phyloP scores from a whole-genome alignment of 1,139 yeast species.

The Nakaseomyces nivariensis region DNA sequence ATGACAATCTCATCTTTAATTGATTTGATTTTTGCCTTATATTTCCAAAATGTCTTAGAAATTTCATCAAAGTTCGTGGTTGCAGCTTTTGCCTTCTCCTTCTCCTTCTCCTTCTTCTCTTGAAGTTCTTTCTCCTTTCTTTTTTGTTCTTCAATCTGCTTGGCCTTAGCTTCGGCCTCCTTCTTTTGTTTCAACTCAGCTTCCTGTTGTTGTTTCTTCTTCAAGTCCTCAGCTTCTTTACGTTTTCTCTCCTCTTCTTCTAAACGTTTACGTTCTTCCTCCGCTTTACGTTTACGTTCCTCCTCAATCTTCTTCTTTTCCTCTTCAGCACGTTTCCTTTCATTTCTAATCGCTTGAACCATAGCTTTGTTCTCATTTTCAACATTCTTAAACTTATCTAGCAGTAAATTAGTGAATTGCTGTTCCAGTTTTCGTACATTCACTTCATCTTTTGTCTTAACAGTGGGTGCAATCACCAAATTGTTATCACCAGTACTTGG shows the following conservation, averaged over 20 bases:
- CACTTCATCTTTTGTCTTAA: background rate
- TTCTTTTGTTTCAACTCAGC: slow-evolving; percentile 8
- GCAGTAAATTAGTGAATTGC: background rate
- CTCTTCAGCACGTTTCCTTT: slow-evolving; percentile 8
- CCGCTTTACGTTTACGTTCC: slow-evolving; percentile 11
- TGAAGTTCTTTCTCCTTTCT: slow-evolving; percentile 9
- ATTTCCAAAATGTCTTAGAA: slow-evolving; percentile 39
- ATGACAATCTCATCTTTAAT: slow-evolving; percentile 52
- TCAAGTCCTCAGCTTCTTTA: slow-evolving; percentile 11
- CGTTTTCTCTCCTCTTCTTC: slow-evolving; percentile 11
- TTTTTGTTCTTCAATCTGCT: slow-evolving; percentile 11
- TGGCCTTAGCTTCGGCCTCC: slow-evolving; percentile 11
- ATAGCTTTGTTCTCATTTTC: slow-evolving; percentile 4
- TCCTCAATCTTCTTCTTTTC: slow-evolving; percentile 7
- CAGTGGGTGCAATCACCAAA: background rate
- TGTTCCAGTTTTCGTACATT: background rate
- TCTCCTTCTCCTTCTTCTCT: slow-evolving; percentile 3
- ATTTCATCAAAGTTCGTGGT: slow-evolving; percentile 25
- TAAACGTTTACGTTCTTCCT: slow-evolving; percentile 10
- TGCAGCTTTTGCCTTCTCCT: slow-evolving; percentile 8
- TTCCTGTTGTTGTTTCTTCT: slow-evolving; percentile 9
- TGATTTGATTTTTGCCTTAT: slow-evolving; percentile 45
- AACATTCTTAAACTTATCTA: background rate
- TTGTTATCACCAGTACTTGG: background rate
- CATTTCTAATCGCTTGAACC: slow-evolving; percentile 5